phyloP scores from a whole-genome alignment of 2,329 filamentous ascomycete species.

The Fusarium agapanthi region DNA sequence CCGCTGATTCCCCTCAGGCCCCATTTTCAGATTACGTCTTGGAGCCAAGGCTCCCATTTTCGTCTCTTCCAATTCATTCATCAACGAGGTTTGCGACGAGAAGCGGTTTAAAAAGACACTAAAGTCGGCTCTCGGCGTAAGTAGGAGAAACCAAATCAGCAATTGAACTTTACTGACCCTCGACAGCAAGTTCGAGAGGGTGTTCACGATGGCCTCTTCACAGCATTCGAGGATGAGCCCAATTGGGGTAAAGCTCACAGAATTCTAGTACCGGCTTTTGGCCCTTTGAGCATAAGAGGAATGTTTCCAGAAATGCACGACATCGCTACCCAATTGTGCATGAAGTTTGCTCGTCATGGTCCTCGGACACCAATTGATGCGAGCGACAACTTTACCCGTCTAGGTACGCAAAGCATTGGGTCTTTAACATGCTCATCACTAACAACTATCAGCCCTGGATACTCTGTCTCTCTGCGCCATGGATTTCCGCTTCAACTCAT shows the following conservation, averaged over 20 bases:
- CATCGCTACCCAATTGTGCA: constrained; percentile 69
- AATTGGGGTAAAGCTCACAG: constrained; percentile 75
- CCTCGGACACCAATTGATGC: constrained; percentile 64
- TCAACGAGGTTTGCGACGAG: constrained; percentile 73
- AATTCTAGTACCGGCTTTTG: constrained; percentile 73
- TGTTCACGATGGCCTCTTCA: constrained; percentile 73
- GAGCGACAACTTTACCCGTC: constrained; percentile 74
- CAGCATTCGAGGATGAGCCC: constrained; percentile 59
- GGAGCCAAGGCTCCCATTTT: constrained; percentile 49
- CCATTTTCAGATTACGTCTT: constrained; percentile 35
- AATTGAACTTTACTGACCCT: background rate
- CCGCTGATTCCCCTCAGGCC: constrained; percentile 20
- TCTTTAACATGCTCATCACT: background rate
- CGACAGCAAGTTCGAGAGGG: constrained; percentile 63
- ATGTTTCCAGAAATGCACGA: constrained; percentile 79
- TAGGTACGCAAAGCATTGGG: constrained; percentile 45
- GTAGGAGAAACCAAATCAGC: background rate
- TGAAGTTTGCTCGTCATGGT: constrained; percentile 75
- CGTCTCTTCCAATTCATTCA: constrained; percentile 61
- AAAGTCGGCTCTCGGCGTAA: constrained; percentile 54
- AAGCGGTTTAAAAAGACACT: constrained; percentile 70
- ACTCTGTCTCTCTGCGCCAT: constrained; percentile 77
- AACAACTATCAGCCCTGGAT: constrained; percentile 62
- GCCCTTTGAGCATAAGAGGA: constrained; percentile 70
- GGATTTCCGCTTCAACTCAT: constrained; percentile 78